phyloP scores from a whole-genome alignment of 257 asterid species.

The Striga asiatica region DNA sequence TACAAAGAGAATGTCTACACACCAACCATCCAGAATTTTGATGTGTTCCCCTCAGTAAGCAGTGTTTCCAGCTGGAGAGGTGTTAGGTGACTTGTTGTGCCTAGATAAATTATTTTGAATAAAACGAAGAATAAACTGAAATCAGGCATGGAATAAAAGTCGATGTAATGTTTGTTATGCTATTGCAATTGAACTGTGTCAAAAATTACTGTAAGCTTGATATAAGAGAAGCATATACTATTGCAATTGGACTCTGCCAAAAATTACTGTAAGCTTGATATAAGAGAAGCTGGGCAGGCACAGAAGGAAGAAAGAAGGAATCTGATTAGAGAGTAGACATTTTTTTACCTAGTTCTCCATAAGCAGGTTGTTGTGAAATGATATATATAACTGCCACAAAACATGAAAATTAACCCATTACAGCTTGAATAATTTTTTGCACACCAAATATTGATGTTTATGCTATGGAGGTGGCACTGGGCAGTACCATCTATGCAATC shows the following conservation, averaged over 20 bases:
- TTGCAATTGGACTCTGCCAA: neutral
- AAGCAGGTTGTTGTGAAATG: conserved; percentile 68
- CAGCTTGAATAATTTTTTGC: neutral
- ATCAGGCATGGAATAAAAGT: neutral
- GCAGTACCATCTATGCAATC: neutral
- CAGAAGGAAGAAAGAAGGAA: neutral
- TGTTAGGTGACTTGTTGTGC: conserved; percentile 63
- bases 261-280: conserved; percentile 1
- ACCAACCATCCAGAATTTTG: neutral
- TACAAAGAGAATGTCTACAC: neutral
- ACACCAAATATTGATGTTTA: conserved; percentile 11
- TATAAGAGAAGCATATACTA: neutral
- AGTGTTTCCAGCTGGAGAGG: conserved; percentile 81
- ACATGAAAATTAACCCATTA: conserved; percentile 14
- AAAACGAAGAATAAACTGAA: neutral
- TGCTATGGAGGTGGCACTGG: too few species aligned
- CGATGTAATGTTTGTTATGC: neutral
- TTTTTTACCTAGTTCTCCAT: conserved; percentile 52
- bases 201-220: conserved; percentile 1
- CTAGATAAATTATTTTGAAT: conserved; percentile 28
- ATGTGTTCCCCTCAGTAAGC: conserved; percentile 80
- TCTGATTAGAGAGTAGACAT: neutral
- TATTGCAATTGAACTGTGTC: neutral
- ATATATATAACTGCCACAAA: conserved; percentile 55
- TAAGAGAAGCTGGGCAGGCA: neutral